Conservation (phyloP, 768 basidiomycete genomes). For the Clavulina sp. region DNA sequence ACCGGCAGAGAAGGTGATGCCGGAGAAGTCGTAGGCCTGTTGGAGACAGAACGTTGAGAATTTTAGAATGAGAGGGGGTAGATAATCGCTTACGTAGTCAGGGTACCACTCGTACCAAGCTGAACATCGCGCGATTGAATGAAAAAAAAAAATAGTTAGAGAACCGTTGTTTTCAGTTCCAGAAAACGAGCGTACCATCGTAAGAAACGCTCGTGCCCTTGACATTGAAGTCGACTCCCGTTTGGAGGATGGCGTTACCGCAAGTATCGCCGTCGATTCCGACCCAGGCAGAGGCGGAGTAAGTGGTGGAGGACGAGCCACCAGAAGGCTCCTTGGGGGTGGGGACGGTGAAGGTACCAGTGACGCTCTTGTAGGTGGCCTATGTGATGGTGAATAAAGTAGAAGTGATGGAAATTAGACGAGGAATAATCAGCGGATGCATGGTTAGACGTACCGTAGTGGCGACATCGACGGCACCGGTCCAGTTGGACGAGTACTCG, state of each 20-base stretch:
- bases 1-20: slow-evolving; percentile 18
- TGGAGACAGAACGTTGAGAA: slow-evolving; percentile 16
- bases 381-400: not conserved
- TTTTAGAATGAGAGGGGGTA: slow-evolving; percentile 7
- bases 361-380: slow-evolving; percentile 22
- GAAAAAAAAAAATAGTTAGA: too few relatives aligned
- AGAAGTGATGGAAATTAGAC: not conserved
- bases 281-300: too few relatives aligned
- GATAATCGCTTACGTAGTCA: too few relatives aligned
- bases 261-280: too few relatives aligned
- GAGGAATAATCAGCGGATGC: not conserved
- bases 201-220: too few relatives aligned
- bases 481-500: slow-evolving; percentile 23
- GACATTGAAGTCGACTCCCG: too few relatives aligned
- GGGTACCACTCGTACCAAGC: too few relatives aligned
- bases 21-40: slow-evolving; percentile 19
- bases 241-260: too few relatives aligned
- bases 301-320: too few relatives aligned
- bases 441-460: slow-evolving; percentile 14
- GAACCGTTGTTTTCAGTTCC: too few relatives aligned
- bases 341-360: slow-evolving; percentile 21
- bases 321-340: too few relatives aligned
- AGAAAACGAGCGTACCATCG: too few relatives aligned
- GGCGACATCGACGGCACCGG: slow-evolving; percentile 20
- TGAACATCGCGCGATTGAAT: slow-evolving; percentile 18